Base-by-base conservation (phyloP, 495 filamentous ascomycete genomes). In the Aspergillus ostianus region DNA sequence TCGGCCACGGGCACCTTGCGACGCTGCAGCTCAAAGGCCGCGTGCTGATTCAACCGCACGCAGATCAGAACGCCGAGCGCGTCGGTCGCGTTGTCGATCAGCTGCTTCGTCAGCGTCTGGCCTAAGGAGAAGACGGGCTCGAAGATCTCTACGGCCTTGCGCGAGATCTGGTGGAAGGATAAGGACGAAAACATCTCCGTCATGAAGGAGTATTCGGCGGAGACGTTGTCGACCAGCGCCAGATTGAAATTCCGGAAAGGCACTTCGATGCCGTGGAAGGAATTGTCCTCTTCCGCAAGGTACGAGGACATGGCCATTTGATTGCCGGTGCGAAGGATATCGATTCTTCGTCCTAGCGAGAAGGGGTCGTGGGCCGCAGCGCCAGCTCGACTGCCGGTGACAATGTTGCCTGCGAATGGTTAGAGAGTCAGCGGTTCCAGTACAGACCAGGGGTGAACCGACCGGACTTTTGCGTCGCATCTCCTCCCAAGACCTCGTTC, bases 241-340 rank as follows among this genome's bases (percentile, higher is more conserved):
- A 94, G 84, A 67, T 97, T 97, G 80, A 96, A 98, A 67, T 94
- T 90, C 27, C 89, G 86, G 73, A 98, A 98, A 15, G 90, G 89
- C 1, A 85, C 78, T 74, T 98, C 94, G 27, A 96, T 86, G 60
- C 94, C 91, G 68, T 97, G 92, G 7, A 86, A 85, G 3, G 83
- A 75, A 59, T 90, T 88, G 67, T 93, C 90, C 68, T 98, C 93
- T 70, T 97, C 93, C 3, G 91, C 93, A 12, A 95, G 71, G 65
- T 91, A 90, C 2, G 93, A 91, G 4, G 86, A 80, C 27, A 96
- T 75, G 17, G 93, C 93, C 19, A 84, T 80, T 30, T 87, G 83
- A 64, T 87, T 88, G 44, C 80, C 76, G 21, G 82, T 85, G 58
- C 84, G 87, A 7, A 98, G 77, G 9, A 93, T 79, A 54, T 97